A percentile compares a stretch with the other conserved stretches of the same genome.
These are phyloP conservation scores for Coemansia sp. DNA, from an alignment of 192 early-diverging fungal genomes.

Conservation along the genomic window DNA sequence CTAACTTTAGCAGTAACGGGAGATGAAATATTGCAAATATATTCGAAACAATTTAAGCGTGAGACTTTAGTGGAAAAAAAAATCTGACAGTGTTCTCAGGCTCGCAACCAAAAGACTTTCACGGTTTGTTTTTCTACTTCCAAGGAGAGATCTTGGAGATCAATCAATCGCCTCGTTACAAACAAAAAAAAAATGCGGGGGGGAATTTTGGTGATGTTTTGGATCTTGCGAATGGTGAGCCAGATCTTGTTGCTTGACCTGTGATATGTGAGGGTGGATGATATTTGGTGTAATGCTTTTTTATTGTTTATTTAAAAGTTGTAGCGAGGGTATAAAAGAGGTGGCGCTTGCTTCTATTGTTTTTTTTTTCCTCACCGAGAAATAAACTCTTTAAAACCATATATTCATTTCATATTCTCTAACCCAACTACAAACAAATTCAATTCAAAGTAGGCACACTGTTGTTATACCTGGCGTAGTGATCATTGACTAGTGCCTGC, in stretches of 20 bases:
- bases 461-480: not conserved
- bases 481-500: slow-evolving; percentile 18
- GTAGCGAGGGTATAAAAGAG: too few relatives aligned
- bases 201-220: too few relatives aligned
- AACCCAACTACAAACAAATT: not conserved
- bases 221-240: too few relatives aligned
- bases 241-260: too few relatives aligned
- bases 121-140: not conserved
- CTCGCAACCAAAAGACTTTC: not conserved
- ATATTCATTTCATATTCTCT: too few relatives aligned
- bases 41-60: not conserved
- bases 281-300: too few relatives aligned
- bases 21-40: not conserved
- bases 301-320: too few relatives aligned
- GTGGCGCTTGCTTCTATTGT: too few relatives aligned
- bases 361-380: too few relatives aligned
- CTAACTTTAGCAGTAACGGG: not conserved
- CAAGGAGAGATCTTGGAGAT: not conserved
- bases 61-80: not conserved
- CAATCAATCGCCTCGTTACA: not conserved
- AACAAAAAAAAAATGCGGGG: not conserved
- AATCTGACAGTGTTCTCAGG: not conserved
- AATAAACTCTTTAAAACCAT: too few relatives aligned
- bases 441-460: not conserved
- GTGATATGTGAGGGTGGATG: too few relatives aligned